phyloP scores from a whole-genome alignment of 2,329 filamentous ascomycete genomes.

The Phaeosphaeria sp. region DNA sequence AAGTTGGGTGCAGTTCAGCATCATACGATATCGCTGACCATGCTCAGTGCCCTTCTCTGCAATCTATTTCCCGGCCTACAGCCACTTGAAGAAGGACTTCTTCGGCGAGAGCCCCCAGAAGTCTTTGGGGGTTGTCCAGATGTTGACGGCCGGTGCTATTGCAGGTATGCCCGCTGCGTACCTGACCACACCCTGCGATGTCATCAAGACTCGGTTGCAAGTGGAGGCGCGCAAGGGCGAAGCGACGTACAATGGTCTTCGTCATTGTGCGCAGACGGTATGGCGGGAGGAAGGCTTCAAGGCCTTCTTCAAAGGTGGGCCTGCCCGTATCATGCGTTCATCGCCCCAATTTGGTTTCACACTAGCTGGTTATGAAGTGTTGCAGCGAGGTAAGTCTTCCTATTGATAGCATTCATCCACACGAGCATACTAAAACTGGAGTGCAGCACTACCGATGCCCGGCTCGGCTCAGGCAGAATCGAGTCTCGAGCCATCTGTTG shows the following conservation, averaged over 20 bases:
- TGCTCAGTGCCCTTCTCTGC: constrained; percentile 85
- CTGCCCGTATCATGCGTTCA: constrained; percentile 91
- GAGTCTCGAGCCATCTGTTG: constrained; percentile 66
- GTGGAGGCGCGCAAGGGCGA: constrained; percentile 98
- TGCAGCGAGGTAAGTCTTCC: constrained; percentile 66
- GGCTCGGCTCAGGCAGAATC: constrained; percentile 64
- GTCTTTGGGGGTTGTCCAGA: constrained; percentile 87
- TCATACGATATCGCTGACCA: constrained; percentile 12
- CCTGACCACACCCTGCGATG: constrained; percentile 95
- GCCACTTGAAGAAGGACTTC: constrained; percentile 89
- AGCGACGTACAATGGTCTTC: constrained; percentile 81
- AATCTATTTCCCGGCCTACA: constrained; percentile 98
- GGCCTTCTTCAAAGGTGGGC: constrained; percentile 98
- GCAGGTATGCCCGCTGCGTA: constrained; percentile 69
- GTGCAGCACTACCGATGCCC: constrained; percentile 74
- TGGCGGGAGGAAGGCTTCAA: constrained; percentile 90
- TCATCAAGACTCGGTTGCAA: constrained; percentile 98
- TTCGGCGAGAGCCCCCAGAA: constrained; percentile 90
- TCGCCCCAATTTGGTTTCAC: constrained; percentile 99
- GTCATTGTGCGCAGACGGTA: constrained; percentile 84
- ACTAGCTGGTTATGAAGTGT: constrained; percentile 89
- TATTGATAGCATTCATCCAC: neutral
- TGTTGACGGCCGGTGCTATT: constrained; percentile 93
- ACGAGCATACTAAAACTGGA: neutral
- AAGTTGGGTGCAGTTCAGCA: constrained; percentile 5